These are phyloP conservation scores for Cucurbita moschata DNA, from an alignment of 306 rosid species.

Conservation along the genomic window DNA sequence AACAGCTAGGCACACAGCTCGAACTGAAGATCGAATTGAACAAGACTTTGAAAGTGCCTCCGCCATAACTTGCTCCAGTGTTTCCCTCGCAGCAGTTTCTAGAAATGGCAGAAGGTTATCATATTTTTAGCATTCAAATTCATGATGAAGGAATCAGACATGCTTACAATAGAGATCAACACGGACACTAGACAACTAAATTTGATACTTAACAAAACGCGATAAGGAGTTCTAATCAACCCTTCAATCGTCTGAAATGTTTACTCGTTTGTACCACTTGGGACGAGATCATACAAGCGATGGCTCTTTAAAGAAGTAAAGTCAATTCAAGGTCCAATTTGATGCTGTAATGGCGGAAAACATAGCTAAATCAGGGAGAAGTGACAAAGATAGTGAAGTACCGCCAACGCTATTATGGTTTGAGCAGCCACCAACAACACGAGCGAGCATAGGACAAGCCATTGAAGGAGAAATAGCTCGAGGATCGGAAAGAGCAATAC, in stretches of 20 bases:
- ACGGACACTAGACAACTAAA: background rate
- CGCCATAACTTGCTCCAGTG: conserved; percentile 80
- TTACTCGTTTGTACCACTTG: background rate
- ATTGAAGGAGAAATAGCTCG: conserved; percentile 23
- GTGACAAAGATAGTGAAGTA: conserved; percentile 2
- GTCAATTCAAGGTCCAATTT: background rate
- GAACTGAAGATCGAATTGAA: conserved; percentile 66
- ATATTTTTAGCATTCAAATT: background rate
- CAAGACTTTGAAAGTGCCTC: conserved; percentile 64
- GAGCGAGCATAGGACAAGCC: conserved; percentile 54
- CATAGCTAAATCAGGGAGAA: background rate
- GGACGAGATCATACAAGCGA: background rate
- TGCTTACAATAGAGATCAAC: background rate
- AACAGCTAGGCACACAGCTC: conserved; percentile 84
- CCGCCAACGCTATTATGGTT: conserved; percentile 95
- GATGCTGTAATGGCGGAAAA: background rate
- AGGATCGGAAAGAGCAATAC: conserved; percentile 43
- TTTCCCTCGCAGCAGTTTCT: conserved; percentile 85
- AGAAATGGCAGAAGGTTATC: conserved; percentile 9
- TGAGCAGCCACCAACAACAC: conserved; percentile 85
- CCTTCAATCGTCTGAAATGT: background rate
- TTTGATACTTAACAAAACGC: background rate
- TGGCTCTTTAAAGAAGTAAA: background rate
- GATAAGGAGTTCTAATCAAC: background rate
- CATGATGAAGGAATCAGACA: background rate